These are phyloP conservation scores for Forsythia viridissima DNA, from an alignment of 257 asterid genomes.

Conservation along the genomic window DNA sequence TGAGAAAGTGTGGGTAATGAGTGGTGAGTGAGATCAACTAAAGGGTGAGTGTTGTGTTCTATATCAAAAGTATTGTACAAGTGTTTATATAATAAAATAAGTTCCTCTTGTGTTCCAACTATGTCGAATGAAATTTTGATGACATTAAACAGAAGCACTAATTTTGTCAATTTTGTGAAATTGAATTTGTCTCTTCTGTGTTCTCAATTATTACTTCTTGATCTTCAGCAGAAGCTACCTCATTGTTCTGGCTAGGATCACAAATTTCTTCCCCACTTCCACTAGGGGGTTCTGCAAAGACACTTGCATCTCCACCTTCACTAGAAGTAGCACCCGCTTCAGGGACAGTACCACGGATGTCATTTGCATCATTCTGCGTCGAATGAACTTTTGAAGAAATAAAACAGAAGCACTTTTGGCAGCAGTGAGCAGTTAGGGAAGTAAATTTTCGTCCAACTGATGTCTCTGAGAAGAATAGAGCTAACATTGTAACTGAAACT, in stretches of 20 bases:
- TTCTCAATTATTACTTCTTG: neutral
- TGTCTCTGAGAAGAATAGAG: slow-evolving; percentile 24
- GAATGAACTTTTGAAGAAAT: neutral
- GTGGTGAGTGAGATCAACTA: too few relatives aligned
- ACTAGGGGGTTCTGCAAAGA: neutral
- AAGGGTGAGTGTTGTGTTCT: too few relatives aligned
- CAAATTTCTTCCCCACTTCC: neutral
- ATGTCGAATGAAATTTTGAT: too few relatives aligned
- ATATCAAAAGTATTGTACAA: too few relatives aligned
- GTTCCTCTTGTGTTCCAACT: too few relatives aligned
- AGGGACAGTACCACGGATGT: neutral
- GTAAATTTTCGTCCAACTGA: slow-evolving; percentile 10
- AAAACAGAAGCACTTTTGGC: neutral
- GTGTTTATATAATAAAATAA: too few relatives aligned
- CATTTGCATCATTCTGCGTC: neutral
- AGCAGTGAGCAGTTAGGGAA: neutral
- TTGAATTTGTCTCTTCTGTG: neutral
- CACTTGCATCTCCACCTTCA: neutral
- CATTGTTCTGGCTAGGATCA: neutral
- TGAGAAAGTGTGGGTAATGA: too few relatives aligned
- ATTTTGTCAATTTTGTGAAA: neutral
- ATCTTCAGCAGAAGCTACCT: neutral
- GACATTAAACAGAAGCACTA: neutral
- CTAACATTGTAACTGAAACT: slow-evolving; percentile 22
- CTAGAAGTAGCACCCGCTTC: neutral